Base-by-base conservation (phyloP, 1,139 yeast species). In the Suhomyces coccinellae region DNA sequence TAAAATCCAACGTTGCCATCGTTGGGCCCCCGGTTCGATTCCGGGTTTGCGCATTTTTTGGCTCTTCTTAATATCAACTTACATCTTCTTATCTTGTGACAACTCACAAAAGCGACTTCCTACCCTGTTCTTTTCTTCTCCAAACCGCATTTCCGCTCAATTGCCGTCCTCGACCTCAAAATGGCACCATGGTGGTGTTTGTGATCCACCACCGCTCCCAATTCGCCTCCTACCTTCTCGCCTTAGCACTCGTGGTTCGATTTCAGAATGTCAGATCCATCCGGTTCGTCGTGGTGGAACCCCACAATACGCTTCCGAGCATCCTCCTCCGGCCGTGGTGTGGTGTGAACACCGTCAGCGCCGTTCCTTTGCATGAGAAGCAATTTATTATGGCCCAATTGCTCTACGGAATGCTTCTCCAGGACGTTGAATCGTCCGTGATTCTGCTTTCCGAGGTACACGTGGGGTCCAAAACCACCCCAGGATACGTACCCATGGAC, bases 251-350 rank as follows among this genome's bases (percentile, higher is more conserved):
- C 4, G 46, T 45, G 9, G 22, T 41, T 28, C 34, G 45, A 35
- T 50, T 45, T 33, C 42, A 34, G n/a, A 39, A 43, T 8, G 8
- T 43, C 22, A 41, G 56, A 20, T 35, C 27, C 13, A 30, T 52
- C 12, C 45, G 43, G 27, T 46, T 60, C 14, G 42, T 52, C 24
- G 44, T 55, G 11, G 54, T 56, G 4, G 49, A 40, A 34, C 41
- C 40, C 40, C 20, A 28, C 27, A 24, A 33, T 28, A 38, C 26
- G 13, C 34, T 29, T 13, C 41, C 42, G 2, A 44, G 38, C 34
- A 50, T 38, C 26, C 53, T 44, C 22, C 31, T 48, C 31, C 44
- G 43, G 36, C 65, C 66, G 3, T 62, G 66, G 65, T 63, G 67
- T 50, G 67, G 67, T 2, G 52, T 52, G 20, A 55, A 52, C 24